phyloP scores from a whole-genome alignment of 768 basidiomycete species.

The Trametes maxima region DNA sequence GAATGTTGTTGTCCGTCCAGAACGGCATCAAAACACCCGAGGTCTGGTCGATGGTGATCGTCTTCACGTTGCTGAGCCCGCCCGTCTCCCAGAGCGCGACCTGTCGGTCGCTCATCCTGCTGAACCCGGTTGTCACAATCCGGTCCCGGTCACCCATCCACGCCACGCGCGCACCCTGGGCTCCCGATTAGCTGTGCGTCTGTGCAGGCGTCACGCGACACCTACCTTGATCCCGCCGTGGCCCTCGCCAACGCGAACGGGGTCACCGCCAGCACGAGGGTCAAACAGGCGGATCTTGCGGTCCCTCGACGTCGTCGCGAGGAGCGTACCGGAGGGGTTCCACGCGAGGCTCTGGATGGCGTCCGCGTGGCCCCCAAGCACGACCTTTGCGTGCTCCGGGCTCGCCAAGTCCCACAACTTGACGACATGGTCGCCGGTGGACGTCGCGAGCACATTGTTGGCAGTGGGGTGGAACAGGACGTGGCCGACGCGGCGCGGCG shows the following conservation, averaged over 20 bases:
- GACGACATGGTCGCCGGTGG: conserved; percentile 82
- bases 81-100: conserved; percentile 88
- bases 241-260: conserved; percentile 81
- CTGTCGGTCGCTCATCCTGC: conserved; percentile 95
- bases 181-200: background rate
- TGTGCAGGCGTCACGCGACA: background rate
- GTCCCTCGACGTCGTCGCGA: conserved; percentile 92
- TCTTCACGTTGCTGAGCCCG: conserved; percentile 75
- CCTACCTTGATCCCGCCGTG: conserved; percentile 84
- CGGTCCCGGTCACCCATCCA: conserved; percentile 92
- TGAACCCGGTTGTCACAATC: conserved; percentile 95
- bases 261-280: conserved; percentile 77
- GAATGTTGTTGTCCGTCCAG: conserved; percentile 92
- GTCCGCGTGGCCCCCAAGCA: conserved; percentile 79
- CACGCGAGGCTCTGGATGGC: conserved; percentile 86
- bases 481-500: conserved; percentile 89
- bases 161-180: conserved; percentile 69
- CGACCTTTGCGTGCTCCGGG: conserved; percentile 61
- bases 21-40: conserved; percentile 97
- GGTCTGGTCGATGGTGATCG: conserved; percentile 79
- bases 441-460: conserved; percentile 79
- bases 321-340: conserved; percentile 74
- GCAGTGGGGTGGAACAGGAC: conserved; percentile 94
- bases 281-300: conserved; percentile 93
- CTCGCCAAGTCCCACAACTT: conserved; percentile 91